Conservation (phyloP, 768 basidiomycete species). For the Mrakia hoshinonis region DNA sequence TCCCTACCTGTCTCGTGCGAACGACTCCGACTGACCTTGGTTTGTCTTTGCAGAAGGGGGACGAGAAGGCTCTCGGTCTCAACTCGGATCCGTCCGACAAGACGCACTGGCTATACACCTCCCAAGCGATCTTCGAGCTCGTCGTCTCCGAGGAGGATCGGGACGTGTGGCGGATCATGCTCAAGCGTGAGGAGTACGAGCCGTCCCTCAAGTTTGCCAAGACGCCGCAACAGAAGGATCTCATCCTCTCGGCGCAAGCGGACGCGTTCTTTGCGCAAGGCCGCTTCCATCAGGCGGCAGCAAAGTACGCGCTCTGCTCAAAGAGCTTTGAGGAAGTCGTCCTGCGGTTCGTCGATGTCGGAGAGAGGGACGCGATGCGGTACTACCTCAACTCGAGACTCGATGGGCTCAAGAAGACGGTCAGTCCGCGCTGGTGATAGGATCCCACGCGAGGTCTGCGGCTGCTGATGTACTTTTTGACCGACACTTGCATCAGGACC, state of each 20-base stretch:
- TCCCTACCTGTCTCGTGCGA: neutral
- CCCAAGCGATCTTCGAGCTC: slow-evolving; percentile 79
- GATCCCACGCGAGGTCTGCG: neutral
- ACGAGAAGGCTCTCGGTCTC: slow-evolving; percentile 63
- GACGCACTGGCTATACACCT: slow-evolving; percentile 92
- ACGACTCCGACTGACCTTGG: neutral
- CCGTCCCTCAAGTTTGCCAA: slow-evolving; percentile 70
- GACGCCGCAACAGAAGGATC: slow-evolving; percentile 81
- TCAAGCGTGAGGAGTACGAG: slow-evolving; percentile 69
- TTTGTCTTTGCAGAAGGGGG: slow-evolving; percentile 53
- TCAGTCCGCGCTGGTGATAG: slow-evolving; percentile 41
- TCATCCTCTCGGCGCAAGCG: slow-evolving; percentile 74
- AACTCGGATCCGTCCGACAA: slow-evolving; percentile 74
- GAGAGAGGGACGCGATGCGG: slow-evolving; percentile 80
- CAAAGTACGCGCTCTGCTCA: slow-evolving; percentile 73
- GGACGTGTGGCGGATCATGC: slow-evolving; percentile 87
- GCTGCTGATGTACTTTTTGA: neutral
- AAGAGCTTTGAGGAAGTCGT: slow-evolving; percentile 68
- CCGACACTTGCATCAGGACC: slow-evolving; percentile 51
- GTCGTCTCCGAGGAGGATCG: slow-evolving; percentile 78
- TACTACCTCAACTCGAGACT: slow-evolving; percentile 81
- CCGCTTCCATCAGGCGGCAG: slow-evolving; percentile 82
- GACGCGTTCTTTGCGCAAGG: slow-evolving; percentile 66
- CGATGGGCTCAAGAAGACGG: slow-evolving; percentile 73
- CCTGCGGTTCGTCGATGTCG: slow-evolving; percentile 77